Evolutionary conservation across 2,329 filamentous ascomycete species (phyloP), one percentile per base, ranked within the genome.

Genomic region (Eutypa lata): DNA sequence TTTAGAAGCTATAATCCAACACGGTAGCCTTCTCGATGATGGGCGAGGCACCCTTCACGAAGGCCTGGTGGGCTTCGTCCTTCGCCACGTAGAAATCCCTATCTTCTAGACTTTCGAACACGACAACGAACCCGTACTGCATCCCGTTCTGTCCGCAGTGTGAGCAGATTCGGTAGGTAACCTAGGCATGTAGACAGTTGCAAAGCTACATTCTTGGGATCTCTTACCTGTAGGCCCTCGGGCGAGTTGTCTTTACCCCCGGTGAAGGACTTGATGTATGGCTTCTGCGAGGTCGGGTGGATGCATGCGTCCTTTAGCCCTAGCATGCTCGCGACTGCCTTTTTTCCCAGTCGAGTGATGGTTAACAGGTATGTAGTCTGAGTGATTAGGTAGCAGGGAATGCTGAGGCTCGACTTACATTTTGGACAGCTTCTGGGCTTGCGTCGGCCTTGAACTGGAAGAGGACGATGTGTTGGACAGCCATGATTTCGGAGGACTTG

Each of bases 161-260:
- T 63, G 53, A 59, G 47, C 11, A 44, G 19, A 28, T 38, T 11
- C 14, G 26, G 5, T 10, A 10, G 26, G 6, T 31, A 31, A 31
- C n/a, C 22, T 26, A 19, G 16, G 8, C 35, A 33, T 28, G 18
- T 45, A 21, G 16, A n/a, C 49, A 33, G 31, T 7, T 19, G n/a
- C 8, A 28, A 2, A 60, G 5, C 26, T 31, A 6, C 26, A 31
- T 10, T 5, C 26, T 10, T 31, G 26, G 26, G 26, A 10, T 6
- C 6, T 6, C 70, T 53, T 72, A 88, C 84, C 71, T 86, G 79
- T 38, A 76, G 68, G 7, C 80, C 81, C 65, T 89, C 85, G 0
- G 74, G 74, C 31, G 82, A 87, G 61, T 82, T 86, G 61, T 89
- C 82, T 51, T 70, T 72, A 0, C 87, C 86, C 0, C 84, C 86